Evolutionary conservation across 179 eudicot genomes (phyloP).

Genomic region (Pouteria campechiana): DNA sequence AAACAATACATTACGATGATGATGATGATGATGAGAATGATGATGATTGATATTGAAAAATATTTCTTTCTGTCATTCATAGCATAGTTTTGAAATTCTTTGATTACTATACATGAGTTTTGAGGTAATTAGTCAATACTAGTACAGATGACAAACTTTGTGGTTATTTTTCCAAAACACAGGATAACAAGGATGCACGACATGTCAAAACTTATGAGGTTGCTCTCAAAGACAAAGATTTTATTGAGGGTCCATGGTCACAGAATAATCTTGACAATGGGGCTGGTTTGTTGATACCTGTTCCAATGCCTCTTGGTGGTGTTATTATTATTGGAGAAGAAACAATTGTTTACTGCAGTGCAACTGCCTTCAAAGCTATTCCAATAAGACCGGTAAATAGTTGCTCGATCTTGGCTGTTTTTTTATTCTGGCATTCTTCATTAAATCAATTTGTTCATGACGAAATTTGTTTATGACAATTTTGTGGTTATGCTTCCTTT

Average conservation of each 20-base stretch:
- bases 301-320: slow-evolving; percentile 94
- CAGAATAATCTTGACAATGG: slow-evolving; percentile 98
- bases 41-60: too few species aligned
- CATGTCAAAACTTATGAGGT: slow-evolving; percentile 92
- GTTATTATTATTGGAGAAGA: slow-evolving; percentile 96
- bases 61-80: too few species aligned
- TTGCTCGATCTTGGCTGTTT: slow-evolving; percentile 6
- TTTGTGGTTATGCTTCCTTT: background rate
- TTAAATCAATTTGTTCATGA: background rate
- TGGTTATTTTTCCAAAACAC: slow-evolving; percentile 13
- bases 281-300: slow-evolving; percentile 89
- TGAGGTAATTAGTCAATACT: too few species aligned
- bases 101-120: too few species aligned
- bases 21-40: too few species aligned
- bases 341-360: slow-evolving; percentile 92
- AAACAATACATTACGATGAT: too few species aligned
- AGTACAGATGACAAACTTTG: background rate
- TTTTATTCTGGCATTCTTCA: background rate
- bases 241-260: slow-evolving; percentile 97
- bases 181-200: slow-evolving; percentile 97
- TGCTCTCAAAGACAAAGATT: slow-evolving; percentile 91
- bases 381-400: slow-evolving; percentile 81
- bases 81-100: too few species aligned
- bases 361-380: slow-evolving; percentile 86
- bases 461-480: background rate